Percentiles rank a stretch among this genome's conserved stretches.
phyloP scores from a whole-genome alignment of 139 green algal species.

The Chlorella sp. region DNA sequence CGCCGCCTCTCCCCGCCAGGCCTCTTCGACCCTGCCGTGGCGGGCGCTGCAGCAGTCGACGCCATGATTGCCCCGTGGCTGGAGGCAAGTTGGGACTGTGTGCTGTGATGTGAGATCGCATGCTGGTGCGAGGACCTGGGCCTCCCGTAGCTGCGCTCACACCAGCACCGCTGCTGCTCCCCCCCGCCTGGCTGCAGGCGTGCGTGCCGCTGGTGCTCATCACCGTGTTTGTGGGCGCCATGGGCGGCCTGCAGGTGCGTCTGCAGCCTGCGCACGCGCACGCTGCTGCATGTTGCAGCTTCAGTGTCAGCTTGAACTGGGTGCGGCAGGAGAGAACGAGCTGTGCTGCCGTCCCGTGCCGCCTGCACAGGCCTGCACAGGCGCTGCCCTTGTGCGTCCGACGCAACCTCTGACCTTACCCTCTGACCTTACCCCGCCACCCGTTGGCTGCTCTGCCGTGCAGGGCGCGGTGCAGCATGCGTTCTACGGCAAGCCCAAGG shows the following conservation, averaged over 20 bases:
- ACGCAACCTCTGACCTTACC: neutral
- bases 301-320: too few species aligned
- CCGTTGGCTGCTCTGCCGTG: neutral
- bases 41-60: too few species aligned
- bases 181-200: neutral
- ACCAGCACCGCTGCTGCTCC: too few species aligned
- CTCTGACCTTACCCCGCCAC: neutral
- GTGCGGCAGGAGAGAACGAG: neutral
- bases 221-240: slow-evolving; percentile 3
- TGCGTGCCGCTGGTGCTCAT: slow-evolving; percentile 16
- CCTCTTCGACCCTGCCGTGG: too few species aligned
- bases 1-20: too few species aligned
- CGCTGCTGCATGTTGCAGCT: neutral
- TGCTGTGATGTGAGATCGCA: too few species aligned
- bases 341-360: neutral
- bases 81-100: too few species aligned
- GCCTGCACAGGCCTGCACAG: neutral
- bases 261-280: neutral
- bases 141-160: too few species aligned
- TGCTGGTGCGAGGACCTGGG: too few species aligned
- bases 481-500: slow-evolving; percentile 44
- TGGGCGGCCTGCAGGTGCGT: slow-evolving; percentile 23
- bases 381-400: too few species aligned
- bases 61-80: too few species aligned
- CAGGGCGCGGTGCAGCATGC: slow-evolving; percentile 28